Conservation (phyloP, 176 grass and related monocot species). For the Secale cereale region DNA sequence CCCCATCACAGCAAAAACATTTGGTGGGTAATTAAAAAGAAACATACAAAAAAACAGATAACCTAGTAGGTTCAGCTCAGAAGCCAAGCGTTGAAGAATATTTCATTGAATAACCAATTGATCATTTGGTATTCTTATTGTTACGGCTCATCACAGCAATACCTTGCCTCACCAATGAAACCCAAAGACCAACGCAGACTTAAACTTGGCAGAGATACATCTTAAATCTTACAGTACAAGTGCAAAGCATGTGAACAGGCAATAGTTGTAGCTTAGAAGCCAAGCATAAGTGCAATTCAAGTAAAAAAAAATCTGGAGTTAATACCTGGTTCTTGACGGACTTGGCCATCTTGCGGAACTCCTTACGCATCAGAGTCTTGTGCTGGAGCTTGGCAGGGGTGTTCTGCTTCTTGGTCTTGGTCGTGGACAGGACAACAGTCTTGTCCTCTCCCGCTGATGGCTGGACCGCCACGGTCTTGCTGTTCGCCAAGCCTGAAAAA, state of each 20-base stretch:
- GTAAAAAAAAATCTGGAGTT: neutral
- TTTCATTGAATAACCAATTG: conserved; percentile 61
- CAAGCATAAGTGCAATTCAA: conserved; percentile 45
- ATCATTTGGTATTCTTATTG: conserved; percentile 38
- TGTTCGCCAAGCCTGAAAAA: conserved; percentile 71
- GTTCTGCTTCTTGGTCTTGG: conserved; percentile 86
- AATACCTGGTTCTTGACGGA: conserved; percentile 85
- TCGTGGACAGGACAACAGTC: conserved; percentile 43
- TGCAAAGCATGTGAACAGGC: too few relatives aligned
- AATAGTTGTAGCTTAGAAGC: conserved; percentile 10
- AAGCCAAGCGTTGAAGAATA: conserved; percentile 83
- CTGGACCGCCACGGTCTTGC: conserved; percentile 62
- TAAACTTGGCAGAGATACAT: too few relatives aligned
- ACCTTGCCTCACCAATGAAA: neutral
- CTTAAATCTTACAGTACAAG: too few relatives aligned
- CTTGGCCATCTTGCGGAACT: conserved; percentile 88
- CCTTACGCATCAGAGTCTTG: conserved; percentile 81
- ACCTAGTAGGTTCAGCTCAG: conserved; percentile 35
- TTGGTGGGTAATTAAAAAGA: neutral
- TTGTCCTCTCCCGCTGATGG: conserved; percentile 40
- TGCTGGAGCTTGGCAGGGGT: conserved; percentile 40
- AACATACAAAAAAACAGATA: too few relatives aligned
- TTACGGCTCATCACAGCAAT: conserved; percentile 75
- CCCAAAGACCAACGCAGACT: neutral
- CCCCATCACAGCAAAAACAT: conserved; percentile 50